These are phyloP conservation scores for Penicillium diatomitis DNA, from an alignment of 495 filamentous ascomycete species.

Conservation along the genomic window DNA sequence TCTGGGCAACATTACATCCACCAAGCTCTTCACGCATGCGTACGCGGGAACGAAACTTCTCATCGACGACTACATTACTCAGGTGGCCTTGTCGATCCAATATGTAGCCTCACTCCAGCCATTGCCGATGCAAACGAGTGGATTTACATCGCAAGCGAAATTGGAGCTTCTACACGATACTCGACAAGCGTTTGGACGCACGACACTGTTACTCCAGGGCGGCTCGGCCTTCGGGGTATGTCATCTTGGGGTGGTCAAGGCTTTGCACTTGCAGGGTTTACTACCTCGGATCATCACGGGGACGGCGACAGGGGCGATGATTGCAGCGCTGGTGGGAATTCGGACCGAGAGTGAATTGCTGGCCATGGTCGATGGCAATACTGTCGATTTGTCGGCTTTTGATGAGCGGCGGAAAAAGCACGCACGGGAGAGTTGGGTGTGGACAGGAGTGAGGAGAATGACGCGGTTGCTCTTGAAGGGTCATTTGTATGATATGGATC, in stretches of 20 bases:
- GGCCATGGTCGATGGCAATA: slow-evolving; percentile 62
- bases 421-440: slow-evolving; percentile 33
- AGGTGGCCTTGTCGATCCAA: slow-evolving; percentile 69
- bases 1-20: slow-evolving; percentile 77
- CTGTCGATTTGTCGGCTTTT: slow-evolving; percentile 79
- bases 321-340: slow-evolving; percentile 82
- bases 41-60: slow-evolving; percentile 85
- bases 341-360: slow-evolving; percentile 83
- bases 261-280: slow-evolving; percentile 72
- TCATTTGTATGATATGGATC: slow-evolving; percentile 72
- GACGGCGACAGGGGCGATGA: slow-evolving; percentile 81
- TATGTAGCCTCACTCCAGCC: slow-evolving; percentile 69
- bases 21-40: slow-evolving; percentile 75
- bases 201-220: slow-evolving; percentile 79
- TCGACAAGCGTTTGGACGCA: slow-evolving; percentile 80
- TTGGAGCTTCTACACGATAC: slow-evolving; percentile 85
- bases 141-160: slow-evolving; percentile 74
- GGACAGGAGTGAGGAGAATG: slow-evolving; percentile 52
- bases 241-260: slow-evolving; percentile 86
- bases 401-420: slow-evolving; percentile 24
- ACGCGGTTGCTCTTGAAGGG: slow-evolving; percentile 62
- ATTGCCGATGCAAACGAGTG: slow-evolving; percentile 39
- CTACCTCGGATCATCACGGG: slow-evolving; percentile 87
- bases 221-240: slow-evolving; percentile 89
- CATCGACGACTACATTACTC: slow-evolving; percentile 85